A percentile compares a stretch with the other conserved stretches of the same genome.
Evolutionary conservation across 1,284 basidiomycete species (phyloP).

Genomic region (Athelia psychrophila): DNA sequence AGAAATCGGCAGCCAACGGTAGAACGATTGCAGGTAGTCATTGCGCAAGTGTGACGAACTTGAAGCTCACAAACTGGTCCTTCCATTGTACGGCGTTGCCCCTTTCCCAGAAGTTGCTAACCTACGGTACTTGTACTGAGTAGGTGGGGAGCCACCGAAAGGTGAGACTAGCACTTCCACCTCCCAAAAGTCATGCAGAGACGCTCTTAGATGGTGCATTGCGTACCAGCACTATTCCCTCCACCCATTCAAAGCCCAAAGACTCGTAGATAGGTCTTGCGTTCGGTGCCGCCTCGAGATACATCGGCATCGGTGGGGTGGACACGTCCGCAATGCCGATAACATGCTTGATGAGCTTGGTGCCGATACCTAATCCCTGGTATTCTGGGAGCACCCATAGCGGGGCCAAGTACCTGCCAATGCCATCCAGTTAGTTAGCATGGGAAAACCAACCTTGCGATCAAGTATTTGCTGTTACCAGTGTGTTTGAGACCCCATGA

Average conservation of each 20-base stretch:
- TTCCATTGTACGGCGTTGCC: no score
- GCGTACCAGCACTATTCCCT: no score
- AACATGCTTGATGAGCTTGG: background rate
- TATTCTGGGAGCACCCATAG: background rate
- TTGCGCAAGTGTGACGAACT: no score
- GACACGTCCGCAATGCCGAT: background rate
- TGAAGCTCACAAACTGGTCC: no score
- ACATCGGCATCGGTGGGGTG: background rate
- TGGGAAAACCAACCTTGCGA: background rate
- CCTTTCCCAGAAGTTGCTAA: no score
- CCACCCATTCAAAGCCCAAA: background rate
- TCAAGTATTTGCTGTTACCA: background rate
- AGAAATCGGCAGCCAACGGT: no score
- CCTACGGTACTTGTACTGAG: no score
- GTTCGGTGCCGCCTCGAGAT: background rate
- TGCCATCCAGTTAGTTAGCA: background rate
- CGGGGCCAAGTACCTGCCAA: background rate
- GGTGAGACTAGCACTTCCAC: no score
- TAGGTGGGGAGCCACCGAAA: no score
- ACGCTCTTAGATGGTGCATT: no score
- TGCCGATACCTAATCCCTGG: background rate
- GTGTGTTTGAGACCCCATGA: background rate
- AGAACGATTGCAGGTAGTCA: no score
- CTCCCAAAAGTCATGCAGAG: no score
- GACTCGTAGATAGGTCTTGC: background rate